Evolutionary conservation across 2,329 filamentous ascomycete species (phyloP).

Genomic region (Ramularia endophylla): DNA sequence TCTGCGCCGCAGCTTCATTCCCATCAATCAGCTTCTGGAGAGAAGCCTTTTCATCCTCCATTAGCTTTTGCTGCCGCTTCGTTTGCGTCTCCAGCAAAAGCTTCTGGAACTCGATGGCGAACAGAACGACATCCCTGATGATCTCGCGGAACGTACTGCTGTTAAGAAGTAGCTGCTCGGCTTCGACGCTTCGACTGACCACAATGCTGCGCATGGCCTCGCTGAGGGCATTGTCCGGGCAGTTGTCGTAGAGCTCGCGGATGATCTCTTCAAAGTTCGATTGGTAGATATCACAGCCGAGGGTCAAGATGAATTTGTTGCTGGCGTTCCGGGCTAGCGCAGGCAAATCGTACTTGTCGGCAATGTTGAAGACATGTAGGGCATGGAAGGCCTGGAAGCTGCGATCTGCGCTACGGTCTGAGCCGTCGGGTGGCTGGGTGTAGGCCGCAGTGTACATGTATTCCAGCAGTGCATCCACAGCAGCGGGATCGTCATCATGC

Average conservation of each 20-base stretch:
- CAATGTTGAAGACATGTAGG: slow-evolving; percentile 4
- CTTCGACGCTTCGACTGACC: not conserved
- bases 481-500: slow-evolving; percentile 6
- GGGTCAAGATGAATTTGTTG: not conserved
- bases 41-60: no score
- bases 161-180: not conserved
- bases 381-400: no score
- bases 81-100: not conserved
- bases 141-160: not conserved
- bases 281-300: not conserved
- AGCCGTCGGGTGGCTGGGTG: no score
- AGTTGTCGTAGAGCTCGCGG: slow-evolving; percentile 5
- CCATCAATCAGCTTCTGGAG: no score
- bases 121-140: not conserved
- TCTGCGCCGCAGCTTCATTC: no score
- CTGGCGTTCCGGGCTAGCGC: not conserved
- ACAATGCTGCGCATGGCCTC: not conserved
- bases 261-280: slow-evolving; percentile 1
- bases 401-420: no score
- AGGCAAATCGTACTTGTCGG: slow-evolving; percentile 9
- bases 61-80: no score
- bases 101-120: not conserved
- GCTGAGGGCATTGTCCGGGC: not conserved
- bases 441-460: slow-evolving; percentile 2
- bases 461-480: slow-evolving; percentile 4